These are phyloP conservation scores for Pichia nakasei DNA, from an alignment of 805 yeast species.

Conservation along the genomic window DNA sequence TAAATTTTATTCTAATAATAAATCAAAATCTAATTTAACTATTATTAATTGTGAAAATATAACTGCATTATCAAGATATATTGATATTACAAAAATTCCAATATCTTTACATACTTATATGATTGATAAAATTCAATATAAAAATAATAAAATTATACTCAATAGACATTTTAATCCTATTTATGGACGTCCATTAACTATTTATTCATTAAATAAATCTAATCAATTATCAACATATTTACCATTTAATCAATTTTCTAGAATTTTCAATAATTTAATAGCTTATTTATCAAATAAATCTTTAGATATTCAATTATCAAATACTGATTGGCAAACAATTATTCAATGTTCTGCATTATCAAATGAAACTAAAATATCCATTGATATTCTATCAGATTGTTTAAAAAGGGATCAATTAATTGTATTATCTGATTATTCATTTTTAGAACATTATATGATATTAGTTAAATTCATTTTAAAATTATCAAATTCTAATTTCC, in stretches of 20 bases:
- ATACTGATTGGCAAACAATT: conserved; percentile 23
- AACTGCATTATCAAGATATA: conserved; percentile 32
- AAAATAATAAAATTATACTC: conserved; percentile 42
- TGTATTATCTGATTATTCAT: conserved; percentile 48
- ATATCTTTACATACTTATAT: conserved; percentile 69
- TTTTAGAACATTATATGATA: conserved; percentile 29
- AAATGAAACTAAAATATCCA: conserved; percentile 22
- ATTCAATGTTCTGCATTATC: conserved; percentile 20
- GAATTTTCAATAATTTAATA: conserved; percentile 26
- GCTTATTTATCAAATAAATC: conserved; percentile 23
- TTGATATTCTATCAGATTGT: conserved; percentile 39
- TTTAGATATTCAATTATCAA: conserved; percentile 16
- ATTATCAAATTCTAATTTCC: conserved; percentile 22
- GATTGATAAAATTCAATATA: conserved; percentile 43
- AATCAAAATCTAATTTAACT: conserved; percentile 10
- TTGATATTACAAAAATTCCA: conserved; percentile 71
- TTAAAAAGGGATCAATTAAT: conserved; percentile 39
- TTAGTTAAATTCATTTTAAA: conserved; percentile 20
- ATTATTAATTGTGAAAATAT: conserved; percentile 30
- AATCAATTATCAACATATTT: conserved; percentile 3
- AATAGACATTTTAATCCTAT: conserved; percentile 33
- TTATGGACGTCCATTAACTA: conserved; percentile 25
- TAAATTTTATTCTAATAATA: conserved; percentile 35
- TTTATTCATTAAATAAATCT: not conserved
- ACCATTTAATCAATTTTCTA: conserved; percentile 24